Percentiles rank a stretch among this genome's conserved stretches.
Evolutionary conservation across 1,284 basidiomycete genomes (phyloP).

Genomic region (Porodaedalea pini): DNA sequence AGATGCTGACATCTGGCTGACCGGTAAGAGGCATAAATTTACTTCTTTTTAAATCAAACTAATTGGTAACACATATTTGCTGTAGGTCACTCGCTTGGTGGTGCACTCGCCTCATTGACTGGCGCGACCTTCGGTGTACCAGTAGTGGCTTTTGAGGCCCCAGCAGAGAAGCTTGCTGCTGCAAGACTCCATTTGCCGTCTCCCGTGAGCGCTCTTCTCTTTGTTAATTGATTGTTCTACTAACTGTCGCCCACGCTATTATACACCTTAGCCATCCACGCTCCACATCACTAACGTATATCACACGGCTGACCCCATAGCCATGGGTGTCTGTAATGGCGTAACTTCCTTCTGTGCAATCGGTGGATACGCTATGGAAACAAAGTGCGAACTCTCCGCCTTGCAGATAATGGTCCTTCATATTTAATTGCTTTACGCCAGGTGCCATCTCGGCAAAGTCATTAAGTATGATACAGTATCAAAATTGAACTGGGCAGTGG

Average conservation of each 20-base stretch:
- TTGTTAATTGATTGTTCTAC: background rate
- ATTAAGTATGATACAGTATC: conserved; percentile 88
- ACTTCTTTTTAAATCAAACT: background rate
- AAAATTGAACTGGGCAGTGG: conserved; percentile 77
- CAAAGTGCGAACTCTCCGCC: conserved; percentile 33
- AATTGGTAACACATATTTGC: background rate
- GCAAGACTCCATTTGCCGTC: conserved; percentile 73
- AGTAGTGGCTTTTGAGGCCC: conserved; percentile 80
- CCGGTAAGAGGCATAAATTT: conserved; percentile 32
- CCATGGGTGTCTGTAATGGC: conserved; percentile 62
- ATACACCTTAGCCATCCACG: conserved; percentile 42
- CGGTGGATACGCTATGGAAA: conserved; percentile 62
- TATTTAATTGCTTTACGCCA: conserved; percentile 25
- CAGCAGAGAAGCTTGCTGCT: conserved; percentile 73
- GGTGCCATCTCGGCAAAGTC: conserved; percentile 80
- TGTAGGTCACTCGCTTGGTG: conserved; percentile 71
- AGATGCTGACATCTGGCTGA: conserved; percentile 88
- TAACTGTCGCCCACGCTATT: background rate
- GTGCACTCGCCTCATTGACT: conserved; percentile 73
- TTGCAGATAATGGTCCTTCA: background rate
- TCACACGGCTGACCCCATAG: conserved; percentile 69
- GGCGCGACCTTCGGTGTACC: conserved; percentile 83
- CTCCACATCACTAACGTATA: conserved; percentile 67
- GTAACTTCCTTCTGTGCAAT: conserved; percentile 55
- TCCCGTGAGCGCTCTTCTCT: conserved; percentile 37